Percentiles rank a stretch among this genome's conserved stretches.
Conservation (phyloP, 768 basidiomycete genomes). For the Epithele typhae region DNA sequence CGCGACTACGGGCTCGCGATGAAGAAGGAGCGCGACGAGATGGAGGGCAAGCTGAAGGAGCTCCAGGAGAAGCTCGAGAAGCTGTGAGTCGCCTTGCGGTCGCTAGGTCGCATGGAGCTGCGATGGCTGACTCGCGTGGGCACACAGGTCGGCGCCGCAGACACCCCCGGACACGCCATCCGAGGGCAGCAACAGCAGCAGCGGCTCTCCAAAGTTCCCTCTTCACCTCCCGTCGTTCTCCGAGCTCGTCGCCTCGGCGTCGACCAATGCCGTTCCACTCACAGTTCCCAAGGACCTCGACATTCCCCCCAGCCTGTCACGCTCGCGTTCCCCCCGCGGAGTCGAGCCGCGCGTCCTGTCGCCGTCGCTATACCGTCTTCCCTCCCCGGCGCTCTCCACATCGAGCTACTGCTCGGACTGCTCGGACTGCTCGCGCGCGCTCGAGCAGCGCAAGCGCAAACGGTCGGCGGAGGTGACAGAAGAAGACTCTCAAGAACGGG, state of each 20-base stretch:
- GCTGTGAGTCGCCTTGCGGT: slow-evolving; percentile 14
- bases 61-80: slow-evolving; percentile 22
- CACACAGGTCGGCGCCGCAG: not conserved
- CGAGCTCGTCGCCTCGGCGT: slow-evolving; percentile 3
- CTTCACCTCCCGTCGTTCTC: slow-evolving; percentile 4
- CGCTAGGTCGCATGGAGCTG: not conserved
- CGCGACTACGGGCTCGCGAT: slow-evolving; percentile 25
- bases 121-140: too few relatives aligned
- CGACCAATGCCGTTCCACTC: too few relatives aligned
- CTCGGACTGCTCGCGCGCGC: slow-evolving; percentile 16
- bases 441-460: slow-evolving; percentile 7
- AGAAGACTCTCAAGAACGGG: slow-evolving; percentile 7
- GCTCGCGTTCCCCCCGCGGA: not conserved
- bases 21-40: slow-evolving; percentile 25
- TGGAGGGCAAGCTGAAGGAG: slow-evolving; percentile 22
- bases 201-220: slow-evolving; percentile 2
- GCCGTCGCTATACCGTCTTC: slow-evolving; percentile 14
- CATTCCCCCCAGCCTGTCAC: slow-evolving; percentile 10
- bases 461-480: slow-evolving; percentile 2
- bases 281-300: slow-evolving; percentile 5
- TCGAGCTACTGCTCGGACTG: slow-evolving; percentile 26
- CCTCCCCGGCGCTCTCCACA: slow-evolving; percentile 21
- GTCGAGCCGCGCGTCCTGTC: slow-evolving; percentile 8
- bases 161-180: slow-evolving; percentile 6
- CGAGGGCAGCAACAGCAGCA: not conserved